Evolutionary conservation across 805 yeast genomes (phyloP), one percentile per base, ranked within the genome.

Genomic region (Candida michaelii): DNA sequence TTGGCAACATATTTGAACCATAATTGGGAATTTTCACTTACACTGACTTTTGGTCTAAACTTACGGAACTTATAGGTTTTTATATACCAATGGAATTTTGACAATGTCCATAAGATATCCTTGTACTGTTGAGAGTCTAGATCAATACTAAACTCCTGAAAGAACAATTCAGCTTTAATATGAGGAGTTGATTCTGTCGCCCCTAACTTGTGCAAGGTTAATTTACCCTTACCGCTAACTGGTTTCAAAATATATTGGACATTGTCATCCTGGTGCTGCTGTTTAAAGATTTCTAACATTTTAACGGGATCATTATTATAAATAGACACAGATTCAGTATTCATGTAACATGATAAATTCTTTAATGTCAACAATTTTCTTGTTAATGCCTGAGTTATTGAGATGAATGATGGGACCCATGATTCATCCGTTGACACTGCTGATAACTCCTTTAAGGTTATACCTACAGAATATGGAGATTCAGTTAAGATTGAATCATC

Each of bases 71-170:
- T 85, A 48, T 82, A 80, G 0, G 96, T 86, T 48, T 82, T 82
- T 51, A 78, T 71, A 53, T 80, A 85, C 78, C 91, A 79, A 48
- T 86, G 89, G 56, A 88, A 80, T 47, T 83, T 81, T 1, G 96
- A 86, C 5, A 90, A 80, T 1, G 95, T 82, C 73, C 86, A 79
- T 27, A 95, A 67, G 1, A 88, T 73, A 56, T 87, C 93, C 30
- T 85, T 74, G 60, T 93, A 93, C 59, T 91, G 97, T 39, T 77
- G 76, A 43, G 91, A 82, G 58, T 91, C 93, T 44, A 93, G 69
- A 42, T 84, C 88, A 11, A 95, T 67, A n/a, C 95, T 85, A 53
- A 95, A 83, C 56, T 93, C 95, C 40, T 90, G 90, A 60, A 90
- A 93, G 48, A 82, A 77, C 40, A 93, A 66, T 46, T 87, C 85